These are phyloP conservation scores for Camellia japonica DNA, from an alignment of 148 eudicot genomes.

Conservation along the genomic window DNA sequence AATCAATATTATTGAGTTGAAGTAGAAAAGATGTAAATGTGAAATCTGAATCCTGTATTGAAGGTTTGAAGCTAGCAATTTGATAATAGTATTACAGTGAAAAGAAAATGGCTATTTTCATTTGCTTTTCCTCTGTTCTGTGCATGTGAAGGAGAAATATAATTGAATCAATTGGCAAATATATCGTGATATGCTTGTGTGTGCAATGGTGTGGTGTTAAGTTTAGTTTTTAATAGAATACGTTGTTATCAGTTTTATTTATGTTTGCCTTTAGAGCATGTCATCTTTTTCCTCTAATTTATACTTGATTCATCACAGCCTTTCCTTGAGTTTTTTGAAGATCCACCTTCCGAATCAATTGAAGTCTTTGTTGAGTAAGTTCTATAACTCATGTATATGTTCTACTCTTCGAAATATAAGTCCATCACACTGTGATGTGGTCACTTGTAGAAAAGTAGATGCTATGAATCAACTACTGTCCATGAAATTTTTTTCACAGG, in stretches of 20 bases:
- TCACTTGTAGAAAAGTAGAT: neutral
- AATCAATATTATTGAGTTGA: too few relatives aligned
- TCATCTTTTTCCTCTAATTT: neutral
- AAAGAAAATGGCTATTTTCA: neutral
- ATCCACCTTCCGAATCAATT: slow-evolving; percentile 36
- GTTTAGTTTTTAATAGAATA: neutral
- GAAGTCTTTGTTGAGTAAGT: slow-evolving; percentile 69
- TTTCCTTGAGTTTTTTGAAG: slow-evolving; percentile 56
- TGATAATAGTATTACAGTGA: neutral
- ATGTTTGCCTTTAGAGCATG: neutral
- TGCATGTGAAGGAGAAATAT: neutral
- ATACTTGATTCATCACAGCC: slow-evolving; percentile 51
- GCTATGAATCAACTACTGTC: neutral
- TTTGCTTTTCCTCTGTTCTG: neutral
- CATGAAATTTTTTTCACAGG: neutral
- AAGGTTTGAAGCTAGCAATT: neutral
- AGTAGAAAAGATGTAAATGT: neutral
- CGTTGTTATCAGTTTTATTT: neutral
- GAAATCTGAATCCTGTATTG: neutral
- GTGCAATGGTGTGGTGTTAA: neutral
- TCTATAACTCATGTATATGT: neutral
- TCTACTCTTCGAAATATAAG: neutral
- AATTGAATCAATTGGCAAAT: neutral
- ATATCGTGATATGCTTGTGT: neutral
- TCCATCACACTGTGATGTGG: neutral